phyloP scores from a whole-genome alignment of 371 early-diverging fungal genomes.

The Mortierella sp. region DNA sequence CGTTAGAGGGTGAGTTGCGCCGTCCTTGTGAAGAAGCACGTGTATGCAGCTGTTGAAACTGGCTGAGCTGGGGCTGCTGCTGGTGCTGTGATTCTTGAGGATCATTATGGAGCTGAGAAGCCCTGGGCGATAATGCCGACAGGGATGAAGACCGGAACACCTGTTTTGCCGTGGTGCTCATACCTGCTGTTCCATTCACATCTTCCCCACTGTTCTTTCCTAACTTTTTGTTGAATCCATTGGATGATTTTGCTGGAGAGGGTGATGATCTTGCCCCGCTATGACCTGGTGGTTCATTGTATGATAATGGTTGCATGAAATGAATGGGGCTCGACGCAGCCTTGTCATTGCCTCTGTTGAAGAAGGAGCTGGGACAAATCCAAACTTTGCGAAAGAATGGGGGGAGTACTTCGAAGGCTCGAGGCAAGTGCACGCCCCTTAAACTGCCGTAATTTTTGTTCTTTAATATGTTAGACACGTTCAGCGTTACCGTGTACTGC shows the following conservation, averaged over 20 bases:
- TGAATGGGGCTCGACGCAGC: slow-evolving; percentile 2
- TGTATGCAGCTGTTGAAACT: background rate
- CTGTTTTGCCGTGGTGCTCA: background rate
- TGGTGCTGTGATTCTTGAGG: background rate
- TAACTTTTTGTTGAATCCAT: too few species aligned
- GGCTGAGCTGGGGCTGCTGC: background rate
- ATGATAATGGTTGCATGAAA: slow-evolving; percentile 29
- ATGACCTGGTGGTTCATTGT: slow-evolving; percentile 13
- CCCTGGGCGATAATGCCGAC: background rate
- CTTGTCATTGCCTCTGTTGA: slow-evolving; percentile 11
- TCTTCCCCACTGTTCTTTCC: too few species aligned
- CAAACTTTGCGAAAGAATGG: too few species aligned
- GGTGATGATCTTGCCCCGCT: slow-evolving; percentile 14
- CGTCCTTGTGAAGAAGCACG: background rate
- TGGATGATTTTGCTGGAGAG: background rate
- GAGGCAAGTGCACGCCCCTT: background rate
- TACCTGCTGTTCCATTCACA: too few species aligned
- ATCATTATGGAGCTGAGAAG: background rate
- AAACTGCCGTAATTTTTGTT: too few species aligned
- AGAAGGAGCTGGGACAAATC: too few species aligned
- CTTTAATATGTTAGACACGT: too few species aligned
- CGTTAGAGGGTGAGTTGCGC: background rate
- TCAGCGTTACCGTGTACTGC: too few species aligned
- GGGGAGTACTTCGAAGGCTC: too few species aligned
- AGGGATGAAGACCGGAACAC: background rate